Evolutionary conservation across 257 asterid species (phyloP).

Genomic region (Leonotis leonurus): DNA sequence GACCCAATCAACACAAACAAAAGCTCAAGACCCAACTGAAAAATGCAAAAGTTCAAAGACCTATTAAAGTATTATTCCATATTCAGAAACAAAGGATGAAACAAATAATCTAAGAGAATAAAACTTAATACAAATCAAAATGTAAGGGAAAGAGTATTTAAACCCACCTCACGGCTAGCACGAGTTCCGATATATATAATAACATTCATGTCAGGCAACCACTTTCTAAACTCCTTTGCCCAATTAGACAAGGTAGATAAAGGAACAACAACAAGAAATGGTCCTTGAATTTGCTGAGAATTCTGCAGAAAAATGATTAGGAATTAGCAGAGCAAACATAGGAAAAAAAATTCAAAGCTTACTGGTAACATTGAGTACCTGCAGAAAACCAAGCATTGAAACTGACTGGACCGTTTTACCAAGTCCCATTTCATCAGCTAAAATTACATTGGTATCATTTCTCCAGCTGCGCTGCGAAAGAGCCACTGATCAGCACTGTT

Average conservation of each 20-base stretch:
- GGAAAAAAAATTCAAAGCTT: constrained; percentile 5
- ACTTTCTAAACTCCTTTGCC: constrained; percentile 97
- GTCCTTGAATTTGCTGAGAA: constrained; percentile 90
- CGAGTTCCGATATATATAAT: constrained; percentile 91
- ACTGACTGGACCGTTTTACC: constrained; percentile 99
- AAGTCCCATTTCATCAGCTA: constrained; percentile 99
- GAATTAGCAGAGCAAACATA: constrained; percentile 5
- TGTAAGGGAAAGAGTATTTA: neutral
- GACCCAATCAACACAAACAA: neutral
- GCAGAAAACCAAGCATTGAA: constrained; percentile 97
- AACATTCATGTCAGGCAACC: constrained; percentile 90
- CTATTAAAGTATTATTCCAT: neutral
- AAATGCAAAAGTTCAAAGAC: neutral
- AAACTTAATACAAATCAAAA: neutral
- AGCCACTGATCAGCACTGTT: constrained; percentile 41
- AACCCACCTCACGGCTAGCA: constrained; percentile 91
- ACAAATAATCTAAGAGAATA: neutral
- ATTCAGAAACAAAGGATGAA: neutral
- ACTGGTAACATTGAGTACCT: constrained; percentile 40
- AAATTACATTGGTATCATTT: constrained; percentile 93
- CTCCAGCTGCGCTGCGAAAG: constrained; percentile 84
- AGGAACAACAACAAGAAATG: constrained; percentile 97
- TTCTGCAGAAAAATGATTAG: constrained; percentile 49
- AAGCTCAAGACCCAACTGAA: neutral
- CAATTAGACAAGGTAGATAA: constrained; percentile 94